Evolutionary conservation across 257 asterid species (phyloP).

Genomic region (Euphrasia confusa): DNA sequence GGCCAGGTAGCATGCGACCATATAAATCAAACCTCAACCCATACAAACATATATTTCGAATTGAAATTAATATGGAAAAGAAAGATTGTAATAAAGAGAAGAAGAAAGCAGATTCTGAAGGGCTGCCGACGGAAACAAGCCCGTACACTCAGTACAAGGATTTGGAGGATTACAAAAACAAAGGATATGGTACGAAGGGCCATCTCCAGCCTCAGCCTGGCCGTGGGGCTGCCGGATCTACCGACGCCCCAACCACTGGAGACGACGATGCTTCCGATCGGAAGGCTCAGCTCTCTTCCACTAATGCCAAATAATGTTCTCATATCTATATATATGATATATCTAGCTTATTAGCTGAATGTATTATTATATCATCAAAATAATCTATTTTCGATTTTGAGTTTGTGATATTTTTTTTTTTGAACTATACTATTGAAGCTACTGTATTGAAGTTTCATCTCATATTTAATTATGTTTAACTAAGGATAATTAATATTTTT

Average conservation of each 20-base stretch:
- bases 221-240: slow-evolving; percentile 81
- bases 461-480: too few relatives aligned
- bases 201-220: slow-evolving; percentile 70
- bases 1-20: background rate
- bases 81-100: slow-evolving; percentile 30
- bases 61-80: slow-evolving; percentile 19
- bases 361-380: too few relatives aligned
- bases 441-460: too few relatives aligned
- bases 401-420: too few relatives aligned
- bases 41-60: background rate
- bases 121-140: slow-evolving; percentile 63
- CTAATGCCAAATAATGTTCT: slow-evolving; percentile 21
- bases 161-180: slow-evolving; percentile 78
- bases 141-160: slow-evolving; percentile 85
- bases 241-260: slow-evolving; percentile 81
- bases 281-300: slow-evolving; percentile 30
- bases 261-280: slow-evolving; percentile 20
- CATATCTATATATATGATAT: too few relatives aligned
- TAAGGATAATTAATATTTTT: too few relatives aligned
- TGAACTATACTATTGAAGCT: too few relatives aligned
- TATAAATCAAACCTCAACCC: background rate
- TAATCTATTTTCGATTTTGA: too few relatives aligned
- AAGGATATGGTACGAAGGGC: slow-evolving; percentile 78
- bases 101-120: slow-evolving; percentile 34
- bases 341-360: too few relatives aligned